A percentile compares a stretch with the other conserved stretches of the same genome.
phyloP scores from a whole-genome alignment of 1,139 yeast genomes.

The Scheffersomyces lignicola region DNA sequence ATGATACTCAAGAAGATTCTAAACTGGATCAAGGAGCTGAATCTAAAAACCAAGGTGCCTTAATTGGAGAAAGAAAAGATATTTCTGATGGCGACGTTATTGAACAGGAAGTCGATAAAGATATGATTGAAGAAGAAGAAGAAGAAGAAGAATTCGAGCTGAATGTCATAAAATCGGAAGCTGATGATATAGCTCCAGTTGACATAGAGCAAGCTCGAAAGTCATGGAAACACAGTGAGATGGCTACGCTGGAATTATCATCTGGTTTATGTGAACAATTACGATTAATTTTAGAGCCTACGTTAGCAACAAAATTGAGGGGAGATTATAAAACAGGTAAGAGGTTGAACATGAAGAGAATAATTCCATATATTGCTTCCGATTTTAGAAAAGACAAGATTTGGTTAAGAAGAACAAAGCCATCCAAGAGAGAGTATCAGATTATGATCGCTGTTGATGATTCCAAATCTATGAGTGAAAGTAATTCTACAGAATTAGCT shows the following conservation, averaged over 20 bases:
- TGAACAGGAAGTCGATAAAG: constrained; percentile 28
- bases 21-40: constrained; percentile 47
- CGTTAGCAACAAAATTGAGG: constrained; percentile 85
- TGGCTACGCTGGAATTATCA: constrained; percentile 82
- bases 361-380: constrained; percentile 96
- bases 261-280: constrained; percentile 90
- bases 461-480: constrained; percentile 96
- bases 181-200: constrained; percentile 42
- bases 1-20: constrained; percentile 23
- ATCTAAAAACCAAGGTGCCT: constrained; percentile 54
- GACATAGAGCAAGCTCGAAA: constrained; percentile 67
- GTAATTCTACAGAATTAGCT: constrained; percentile 85
- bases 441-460: constrained; percentile 97
- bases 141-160: constrained; percentile 28
- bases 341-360: constrained; percentile 93
- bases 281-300: constrained; percentile 90
- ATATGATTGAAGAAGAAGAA: constrained; percentile 30
- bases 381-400: constrained; percentile 97
- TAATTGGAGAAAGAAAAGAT: constrained; percentile 49
- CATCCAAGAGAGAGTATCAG: constrained; percentile 95
- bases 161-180: constrained; percentile 20
- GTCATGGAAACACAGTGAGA: constrained; percentile 81
- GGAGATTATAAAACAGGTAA: constrained; percentile 99
- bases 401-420: constrained; percentile 97
- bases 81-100: constrained; percentile 13